A percentile compares a stretch with the other conserved stretches of the same genome.
Conservation (phyloP, 2,329 filamentous ascomycete species). For the Amphichorda felina region DNA sequence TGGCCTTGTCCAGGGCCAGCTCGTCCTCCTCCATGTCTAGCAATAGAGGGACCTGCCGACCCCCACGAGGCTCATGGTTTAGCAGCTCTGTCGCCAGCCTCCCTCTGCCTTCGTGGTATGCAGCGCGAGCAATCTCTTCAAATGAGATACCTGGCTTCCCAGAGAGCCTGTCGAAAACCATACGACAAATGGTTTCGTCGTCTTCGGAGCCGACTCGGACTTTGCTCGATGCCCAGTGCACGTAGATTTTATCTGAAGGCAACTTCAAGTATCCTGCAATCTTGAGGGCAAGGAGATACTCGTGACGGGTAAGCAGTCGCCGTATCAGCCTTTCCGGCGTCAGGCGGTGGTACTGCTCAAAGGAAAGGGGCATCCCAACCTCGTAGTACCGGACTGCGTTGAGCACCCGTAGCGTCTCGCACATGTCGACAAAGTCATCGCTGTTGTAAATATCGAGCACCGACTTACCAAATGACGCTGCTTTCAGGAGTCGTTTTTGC, state of each 20-base stretch:
- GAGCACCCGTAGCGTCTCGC: conserved; percentile 80
- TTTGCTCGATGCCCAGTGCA: conserved; percentile 94
- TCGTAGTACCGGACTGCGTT: conserved; percentile 90
- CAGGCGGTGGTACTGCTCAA: conserved; percentile 85
- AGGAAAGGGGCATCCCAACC: conserved; percentile 79
- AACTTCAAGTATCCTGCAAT: conserved; percentile 80
- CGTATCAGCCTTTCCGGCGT: conserved; percentile 82
- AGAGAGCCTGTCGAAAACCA: conserved; percentile 76
- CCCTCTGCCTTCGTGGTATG: conserved; percentile 84
- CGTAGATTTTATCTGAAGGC: conserved; percentile 81
- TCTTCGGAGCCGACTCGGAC: conserved; percentile 75
- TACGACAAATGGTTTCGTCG: conserved; percentile 75
- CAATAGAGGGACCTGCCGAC: conserved; percentile 89
- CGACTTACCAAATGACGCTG: conserved; percentile 94
- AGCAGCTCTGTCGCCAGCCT: conserved; percentile 84
- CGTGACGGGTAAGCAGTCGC: conserved; percentile 75
- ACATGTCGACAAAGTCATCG: conserved; percentile 98
- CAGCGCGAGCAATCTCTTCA: conserved; percentile 82
- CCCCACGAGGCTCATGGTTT: conserved; percentile 86
- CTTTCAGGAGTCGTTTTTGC: conserved; percentile 94
- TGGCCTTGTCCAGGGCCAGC: conserved; percentile 88
- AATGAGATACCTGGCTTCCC: conserved; percentile 92
- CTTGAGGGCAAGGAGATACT: conserved; percentile 82
- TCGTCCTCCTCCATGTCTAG: conserved; percentile 94
- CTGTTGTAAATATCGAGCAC: conserved; percentile 96